These are phyloP conservation scores for Russula emetica DNA, from an alignment of 768 basidiomycete genomes.

Conservation along the genomic window DNA sequence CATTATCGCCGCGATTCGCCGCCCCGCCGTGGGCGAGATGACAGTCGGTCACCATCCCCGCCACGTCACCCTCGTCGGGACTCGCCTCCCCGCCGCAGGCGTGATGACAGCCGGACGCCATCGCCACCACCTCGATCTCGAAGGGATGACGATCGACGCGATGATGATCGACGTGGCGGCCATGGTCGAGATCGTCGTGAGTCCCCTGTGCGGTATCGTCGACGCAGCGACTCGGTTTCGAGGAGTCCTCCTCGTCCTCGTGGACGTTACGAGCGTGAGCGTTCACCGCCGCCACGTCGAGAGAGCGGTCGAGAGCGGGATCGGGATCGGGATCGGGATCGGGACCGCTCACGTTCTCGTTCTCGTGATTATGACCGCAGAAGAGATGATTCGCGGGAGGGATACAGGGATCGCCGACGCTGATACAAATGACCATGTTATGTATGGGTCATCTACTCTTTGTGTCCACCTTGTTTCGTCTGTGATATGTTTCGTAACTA, in stretches of 20 bases:
- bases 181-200: conserved; percentile 12
- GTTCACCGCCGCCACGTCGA: conserved; percentile 15
- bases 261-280: conserved; percentile 13
- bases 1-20: conserved; percentile 18
- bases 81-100: conserved; percentile 13
- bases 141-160: conserved; percentile 5
- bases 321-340: no score
- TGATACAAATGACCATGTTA: neutral
- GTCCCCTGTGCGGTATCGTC: conserved; percentile 15
- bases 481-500: neutral
- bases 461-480: neutral
- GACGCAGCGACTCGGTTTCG: conserved; percentile 22
- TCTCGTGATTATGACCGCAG: conserved; percentile 16
- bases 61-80: conserved; percentile 29
- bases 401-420: conserved; percentile 23
- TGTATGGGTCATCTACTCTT: neutral
- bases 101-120: conserved; percentile 21
- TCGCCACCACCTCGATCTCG: conserved; percentile 20
- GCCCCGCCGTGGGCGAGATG: conserved; percentile 26
- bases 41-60: conserved; percentile 26
- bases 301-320: conserved; percentile 14
- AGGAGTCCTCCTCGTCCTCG: conserved; percentile 23
- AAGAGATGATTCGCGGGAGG: conserved; percentile 24
- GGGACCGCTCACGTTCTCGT: neutral
- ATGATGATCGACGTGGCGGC: conserved; percentile 5